Conservation (phyloP, 176 grass and related monocot species). For the Zoysia japonica region DNA sequence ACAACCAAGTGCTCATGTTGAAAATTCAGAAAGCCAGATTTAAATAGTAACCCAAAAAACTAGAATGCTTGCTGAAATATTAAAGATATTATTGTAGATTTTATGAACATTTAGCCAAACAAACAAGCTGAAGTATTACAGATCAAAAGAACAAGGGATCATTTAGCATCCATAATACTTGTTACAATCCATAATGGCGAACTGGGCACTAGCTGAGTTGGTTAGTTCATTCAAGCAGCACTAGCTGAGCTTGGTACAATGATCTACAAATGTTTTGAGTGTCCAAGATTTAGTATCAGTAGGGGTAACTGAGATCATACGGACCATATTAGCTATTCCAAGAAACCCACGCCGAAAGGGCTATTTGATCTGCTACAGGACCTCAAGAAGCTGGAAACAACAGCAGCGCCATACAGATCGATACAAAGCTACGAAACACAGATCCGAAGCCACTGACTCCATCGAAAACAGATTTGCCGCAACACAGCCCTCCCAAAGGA, state of each 20-base stretch:
- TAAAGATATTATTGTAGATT: background rate
- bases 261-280: background rate
- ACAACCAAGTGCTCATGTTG: background rate
- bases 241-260: background rate
- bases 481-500: background rate
- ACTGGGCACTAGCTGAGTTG: no score
- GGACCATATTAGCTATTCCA: background rate
- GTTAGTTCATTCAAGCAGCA: no score
- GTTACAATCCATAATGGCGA: background rate
- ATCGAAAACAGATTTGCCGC: background rate
- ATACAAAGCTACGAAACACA: conserved; percentile 1
- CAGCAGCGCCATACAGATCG: background rate
- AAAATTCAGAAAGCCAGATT: background rate
- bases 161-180: background rate
- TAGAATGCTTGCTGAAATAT: background rate
- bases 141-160: background rate
- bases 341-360: background rate
- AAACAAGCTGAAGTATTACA: background rate
- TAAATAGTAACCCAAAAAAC: background rate
- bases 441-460: conserved; percentile 26
- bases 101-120: background rate
- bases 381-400: conserved; percentile 9
- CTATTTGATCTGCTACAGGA: background rate
- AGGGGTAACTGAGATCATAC: background rate
- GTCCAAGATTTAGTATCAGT: background rate